These are phyloP conservation scores for Ascosphaera apis DNA, from an alignment of 2,329 filamentous ascomycete genomes.

Conservation along the genomic window DNA sequence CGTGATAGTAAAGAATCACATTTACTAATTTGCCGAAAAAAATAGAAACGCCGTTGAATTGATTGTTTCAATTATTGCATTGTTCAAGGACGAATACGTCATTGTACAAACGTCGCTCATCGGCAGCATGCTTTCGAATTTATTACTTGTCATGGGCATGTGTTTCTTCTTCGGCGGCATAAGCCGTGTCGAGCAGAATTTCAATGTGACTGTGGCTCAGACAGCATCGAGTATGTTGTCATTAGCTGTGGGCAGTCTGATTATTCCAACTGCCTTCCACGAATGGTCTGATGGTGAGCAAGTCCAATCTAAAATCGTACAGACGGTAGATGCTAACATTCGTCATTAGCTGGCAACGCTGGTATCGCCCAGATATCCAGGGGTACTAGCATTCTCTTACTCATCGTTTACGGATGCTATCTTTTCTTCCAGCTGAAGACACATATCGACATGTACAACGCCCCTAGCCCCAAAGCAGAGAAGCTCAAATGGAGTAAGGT, in stretches of 20 bases:
- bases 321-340: neutral
- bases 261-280: slow-evolving; percentile 76
- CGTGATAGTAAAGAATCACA: too few species aligned
- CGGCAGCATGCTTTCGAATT: slow-evolving; percentile 74
- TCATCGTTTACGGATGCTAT: slow-evolving; percentile 64
- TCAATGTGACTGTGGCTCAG: slow-evolving; percentile 81
- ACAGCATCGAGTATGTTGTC: slow-evolving; percentile 65
- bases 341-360: slow-evolving; percentile 9
- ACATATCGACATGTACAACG: slow-evolving; percentile 57
- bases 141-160: slow-evolving; percentile 74
- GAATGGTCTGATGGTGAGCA: slow-evolving; percentile 23
- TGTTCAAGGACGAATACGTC: slow-evolving; percentile 47
- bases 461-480: slow-evolving; percentile 53
- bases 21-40: too few species aligned
- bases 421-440: slow-evolving; percentile 83
- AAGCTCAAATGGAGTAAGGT: slow-evolving; percentile 24
- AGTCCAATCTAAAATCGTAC: slow-evolving; percentile 2
- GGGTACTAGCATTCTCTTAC: slow-evolving; percentile 48
- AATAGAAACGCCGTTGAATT: slow-evolving; percentile 63
- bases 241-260: slow-evolving; percentile 55
- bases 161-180: slow-evolving; percentile 77
- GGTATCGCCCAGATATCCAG: slow-evolving; percentile 13
- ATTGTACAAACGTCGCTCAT: slow-evolving; percentile 88
- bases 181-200: slow-evolving; percentile 58
- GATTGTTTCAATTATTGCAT: slow-evolving; percentile 69